Evolutionary conservation across 2,329 filamentous ascomycete genomes (phyloP).

Genomic region (Pseudogymnoascus pannorum): DNA sequence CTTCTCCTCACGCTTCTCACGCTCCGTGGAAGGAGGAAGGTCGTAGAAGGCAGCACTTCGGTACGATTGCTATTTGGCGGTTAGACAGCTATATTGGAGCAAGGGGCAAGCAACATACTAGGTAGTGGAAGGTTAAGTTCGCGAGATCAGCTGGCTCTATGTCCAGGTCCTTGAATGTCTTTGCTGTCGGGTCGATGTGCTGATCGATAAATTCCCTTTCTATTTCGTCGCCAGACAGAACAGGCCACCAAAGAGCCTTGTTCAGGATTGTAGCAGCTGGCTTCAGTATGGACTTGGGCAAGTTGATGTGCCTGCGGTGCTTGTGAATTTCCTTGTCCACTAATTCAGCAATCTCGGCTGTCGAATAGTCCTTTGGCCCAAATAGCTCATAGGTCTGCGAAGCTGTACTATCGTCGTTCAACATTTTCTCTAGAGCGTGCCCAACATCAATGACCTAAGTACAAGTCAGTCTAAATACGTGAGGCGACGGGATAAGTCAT

Average conservation of each 20-base stretch:
- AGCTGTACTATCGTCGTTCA: constrained; percentile 83
- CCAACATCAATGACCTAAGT: constrained; percentile 78
- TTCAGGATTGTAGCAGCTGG: constrained; percentile 69
- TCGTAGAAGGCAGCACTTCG: constrained; percentile 86
- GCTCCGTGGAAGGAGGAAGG: constrained; percentile 86
- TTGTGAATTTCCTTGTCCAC: constrained; percentile 92
- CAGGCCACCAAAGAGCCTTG: constrained; percentile 81
- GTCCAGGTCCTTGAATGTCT: constrained; percentile 89
- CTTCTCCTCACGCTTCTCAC: constrained; percentile 89
- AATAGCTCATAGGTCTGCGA: constrained; percentile 91
- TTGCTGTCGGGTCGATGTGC: constrained; percentile 78
- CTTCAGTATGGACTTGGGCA: constrained; percentile 75
- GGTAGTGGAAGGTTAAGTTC: constrained; percentile 85
- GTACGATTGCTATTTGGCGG: constrained; percentile 66
- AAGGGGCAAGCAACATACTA: constrained; percentile 51
- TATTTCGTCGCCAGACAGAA: constrained; percentile 73
- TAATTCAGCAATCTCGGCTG: constrained; percentile 75
- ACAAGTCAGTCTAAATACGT: neutral
- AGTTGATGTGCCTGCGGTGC: constrained; percentile 80
- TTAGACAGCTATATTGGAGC: constrained; percentile 26
- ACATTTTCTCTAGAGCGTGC: constrained; percentile 79
- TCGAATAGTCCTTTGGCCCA: constrained; percentile 87
- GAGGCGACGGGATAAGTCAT: constrained; percentile 25
- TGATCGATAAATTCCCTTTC: constrained; percentile 93
- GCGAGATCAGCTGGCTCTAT: constrained; percentile 84